Evolutionary conservation across 2,329 filamentous ascomycete species (phyloP).

Genomic region (Fusarium illudens): DNA sequence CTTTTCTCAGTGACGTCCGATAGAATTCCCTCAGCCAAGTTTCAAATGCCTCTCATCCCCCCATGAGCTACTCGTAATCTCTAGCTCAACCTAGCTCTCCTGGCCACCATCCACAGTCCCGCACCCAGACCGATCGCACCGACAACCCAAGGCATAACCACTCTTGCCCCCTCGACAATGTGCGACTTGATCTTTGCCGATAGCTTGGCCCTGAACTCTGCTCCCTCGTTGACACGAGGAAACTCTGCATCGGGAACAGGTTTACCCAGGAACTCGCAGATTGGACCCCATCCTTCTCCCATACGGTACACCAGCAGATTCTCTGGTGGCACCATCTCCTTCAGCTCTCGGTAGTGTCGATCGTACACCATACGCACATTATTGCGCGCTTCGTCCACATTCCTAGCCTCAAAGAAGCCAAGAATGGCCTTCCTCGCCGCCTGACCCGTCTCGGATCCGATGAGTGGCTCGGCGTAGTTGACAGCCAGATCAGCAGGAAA

Average conservation of each 20-base stretch:
- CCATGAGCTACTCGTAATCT: not conserved
- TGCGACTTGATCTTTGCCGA: conserved; percentile 17
- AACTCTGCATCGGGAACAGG: conserved; percentile 44
- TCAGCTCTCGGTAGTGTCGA: conserved; percentile 42
- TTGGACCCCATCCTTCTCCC: conserved; percentile 48
- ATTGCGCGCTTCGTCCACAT: conserved; percentile 30
- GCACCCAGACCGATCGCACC: conserved; percentile 12
- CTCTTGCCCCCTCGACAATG: not conserved
- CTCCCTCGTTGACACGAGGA: conserved; percentile 45
- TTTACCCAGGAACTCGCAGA: conserved; percentile 49
- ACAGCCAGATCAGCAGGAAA: conserved; percentile 29
- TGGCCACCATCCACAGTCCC: conserved; percentile 7
- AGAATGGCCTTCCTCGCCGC: conserved; percentile 40
- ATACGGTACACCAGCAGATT: conserved; percentile 46
- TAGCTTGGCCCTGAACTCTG: conserved; percentile 23
- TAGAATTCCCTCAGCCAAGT: not conserved
- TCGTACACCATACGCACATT: conserved; percentile 41
- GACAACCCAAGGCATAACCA: conserved; percentile 31
- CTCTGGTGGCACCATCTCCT: conserved; percentile 38
- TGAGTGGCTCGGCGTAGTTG: conserved; percentile 40
- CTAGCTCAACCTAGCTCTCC: not conserved
- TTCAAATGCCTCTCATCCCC: accelerated
- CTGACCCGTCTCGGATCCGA: conserved; percentile 43
- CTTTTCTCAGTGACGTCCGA: not conserved
- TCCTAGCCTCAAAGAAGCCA: conserved; percentile 41